Evolutionary conservation across 2,329 filamentous ascomycete genomes (phyloP).

Genomic region (Aspergillus jensenii): DNA sequence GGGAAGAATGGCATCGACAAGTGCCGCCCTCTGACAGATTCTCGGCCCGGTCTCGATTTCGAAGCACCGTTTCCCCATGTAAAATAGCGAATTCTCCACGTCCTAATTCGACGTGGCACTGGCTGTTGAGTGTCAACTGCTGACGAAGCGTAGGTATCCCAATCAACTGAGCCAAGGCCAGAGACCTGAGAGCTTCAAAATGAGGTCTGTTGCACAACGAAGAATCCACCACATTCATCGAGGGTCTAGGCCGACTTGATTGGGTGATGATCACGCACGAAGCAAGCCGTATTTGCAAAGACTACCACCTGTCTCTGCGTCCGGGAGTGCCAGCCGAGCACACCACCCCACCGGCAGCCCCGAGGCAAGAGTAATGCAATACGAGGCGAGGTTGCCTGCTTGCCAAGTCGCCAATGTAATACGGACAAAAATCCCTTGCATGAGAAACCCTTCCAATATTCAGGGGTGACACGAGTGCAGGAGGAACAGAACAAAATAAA

Average conservation of each 20-base stretch:
- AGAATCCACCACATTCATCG: too few relatives aligned
- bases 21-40: not conserved
- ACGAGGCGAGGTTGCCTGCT: not conserved
- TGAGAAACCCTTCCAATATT: not conserved
- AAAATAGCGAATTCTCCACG: too few relatives aligned
- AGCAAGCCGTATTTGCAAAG: not conserved
- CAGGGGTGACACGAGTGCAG: not conserved
- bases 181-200: too few relatives aligned
- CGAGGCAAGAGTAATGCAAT: not conserved
- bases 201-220: too few relatives aligned
- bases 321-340: not conserved
- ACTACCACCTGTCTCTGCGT: too few relatives aligned
- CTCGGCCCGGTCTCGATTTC: not conserved
- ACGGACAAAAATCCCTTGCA: not conserved
- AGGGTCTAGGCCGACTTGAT: not conserved
- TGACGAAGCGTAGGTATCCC: not conserved
- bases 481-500: not conserved
- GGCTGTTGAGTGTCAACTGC: not conserved
- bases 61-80: not conserved
- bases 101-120: not conserved
- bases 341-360: not conserved
- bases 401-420: not conserved
- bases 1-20: not conserved
- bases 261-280: constrained; percentile 2
- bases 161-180: too few relatives aligned